Percentiles rank a stretch among this genome's conserved stretches.
phyloP scores from a whole-genome alignment of 208 protist species.

The Wallacemonas rigidus region DNA sequence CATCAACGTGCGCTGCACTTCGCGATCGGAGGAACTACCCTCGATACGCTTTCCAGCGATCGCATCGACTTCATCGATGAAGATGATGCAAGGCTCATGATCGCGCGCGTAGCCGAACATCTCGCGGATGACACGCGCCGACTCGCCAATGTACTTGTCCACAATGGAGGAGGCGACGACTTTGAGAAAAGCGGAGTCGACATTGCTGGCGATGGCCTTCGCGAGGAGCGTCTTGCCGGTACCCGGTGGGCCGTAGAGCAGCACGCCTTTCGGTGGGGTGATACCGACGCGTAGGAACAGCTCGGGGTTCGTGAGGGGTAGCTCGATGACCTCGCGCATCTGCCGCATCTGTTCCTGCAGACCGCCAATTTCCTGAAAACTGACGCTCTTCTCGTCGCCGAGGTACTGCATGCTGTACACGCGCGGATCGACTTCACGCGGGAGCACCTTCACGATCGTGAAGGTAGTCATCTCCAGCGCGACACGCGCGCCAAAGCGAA shows the following conservation, averaged over 20 bases:
- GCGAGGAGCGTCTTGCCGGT: conserved; percentile 97
- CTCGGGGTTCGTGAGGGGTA: conserved; percentile 99
- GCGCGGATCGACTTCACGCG: conserved; percentile 98
- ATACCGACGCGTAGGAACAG: conserved; percentile 99
- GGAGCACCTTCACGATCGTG: conserved; percentile 99
- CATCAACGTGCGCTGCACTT: conserved; percentile 99
- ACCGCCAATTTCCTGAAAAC: conserved; percentile 97
- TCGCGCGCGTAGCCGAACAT: conserved; percentile 99
- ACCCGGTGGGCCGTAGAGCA: conserved; percentile 99
- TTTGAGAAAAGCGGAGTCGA: conserved; percentile 99
- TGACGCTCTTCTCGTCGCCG: conserved; percentile 93
- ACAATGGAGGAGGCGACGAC: conserved; percentile 99
- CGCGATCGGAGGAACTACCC: conserved; percentile 97
- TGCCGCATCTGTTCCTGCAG: conserved; percentile 98
- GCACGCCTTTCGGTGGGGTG: conserved; percentile 98
- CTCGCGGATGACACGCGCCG: conserved; percentile 98
- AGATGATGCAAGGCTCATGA: conserved; percentile 99
- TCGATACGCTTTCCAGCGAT: conserved; percentile 99
- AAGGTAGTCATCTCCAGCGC: conserved; percentile 99
- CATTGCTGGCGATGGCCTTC: conserved; percentile 98
- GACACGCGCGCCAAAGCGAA: conserved; percentile 97
- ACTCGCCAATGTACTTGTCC: conserved; percentile 99
- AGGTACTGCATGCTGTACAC: conserved; percentile 99
- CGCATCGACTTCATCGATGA: conserved; percentile 99
- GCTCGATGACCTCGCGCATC: conserved; percentile 99